These are phyloP conservation scores for Phytophthora pini DNA, from an alignment of 352 stramenopile genomes.

Conservation along the genomic window DNA sequence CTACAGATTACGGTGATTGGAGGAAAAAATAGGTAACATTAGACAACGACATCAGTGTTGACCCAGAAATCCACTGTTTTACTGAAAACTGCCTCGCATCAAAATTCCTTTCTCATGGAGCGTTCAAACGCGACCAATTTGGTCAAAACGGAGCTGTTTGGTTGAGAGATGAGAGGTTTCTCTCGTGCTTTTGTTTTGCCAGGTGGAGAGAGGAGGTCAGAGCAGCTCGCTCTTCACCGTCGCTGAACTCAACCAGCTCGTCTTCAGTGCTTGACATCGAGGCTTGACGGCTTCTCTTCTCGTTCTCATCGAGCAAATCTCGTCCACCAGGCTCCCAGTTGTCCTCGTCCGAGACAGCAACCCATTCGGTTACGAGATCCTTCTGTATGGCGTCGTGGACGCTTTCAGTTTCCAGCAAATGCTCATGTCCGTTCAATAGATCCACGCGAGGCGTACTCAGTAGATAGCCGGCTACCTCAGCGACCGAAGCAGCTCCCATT, in stretches of 20 bases:
- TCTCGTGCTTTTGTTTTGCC: conserved; percentile 3
- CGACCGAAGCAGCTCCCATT: conserved; percentile 8
- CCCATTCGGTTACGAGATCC: conserved; percentile 10
- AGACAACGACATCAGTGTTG: conserved; percentile 7
- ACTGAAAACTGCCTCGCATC: not conserved
- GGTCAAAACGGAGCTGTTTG: not conserved
- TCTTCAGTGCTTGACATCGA: conserved; percentile 35
- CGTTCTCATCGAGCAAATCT: conserved; percentile 26
- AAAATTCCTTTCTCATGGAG: not conserved
- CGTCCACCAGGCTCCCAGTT: conserved; percentile 29
- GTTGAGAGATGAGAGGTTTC: not conserved
- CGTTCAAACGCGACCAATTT: conserved; percentile 1
- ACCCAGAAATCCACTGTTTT: not conserved
- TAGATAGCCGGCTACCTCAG: conserved; percentile 8
- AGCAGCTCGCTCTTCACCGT: conserved; percentile 36
- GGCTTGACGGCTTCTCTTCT: not conserved
- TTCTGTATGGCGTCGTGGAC: conserved; percentile 13
- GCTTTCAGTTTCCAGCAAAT: conserved; percentile 18
- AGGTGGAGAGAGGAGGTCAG: conserved; percentile 8
- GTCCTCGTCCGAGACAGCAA: conserved; percentile 19
- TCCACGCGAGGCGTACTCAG: conserved; percentile 18
- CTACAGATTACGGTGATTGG: conserved; percentile 27
- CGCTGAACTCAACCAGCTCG: conserved; percentile 47
- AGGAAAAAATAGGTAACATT: conserved; percentile 13
- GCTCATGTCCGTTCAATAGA: conserved; percentile 14